Evolutionary conservation across 768 basidiomycete species (phyloP).

Genomic region (Trametes cingulata): DNA sequence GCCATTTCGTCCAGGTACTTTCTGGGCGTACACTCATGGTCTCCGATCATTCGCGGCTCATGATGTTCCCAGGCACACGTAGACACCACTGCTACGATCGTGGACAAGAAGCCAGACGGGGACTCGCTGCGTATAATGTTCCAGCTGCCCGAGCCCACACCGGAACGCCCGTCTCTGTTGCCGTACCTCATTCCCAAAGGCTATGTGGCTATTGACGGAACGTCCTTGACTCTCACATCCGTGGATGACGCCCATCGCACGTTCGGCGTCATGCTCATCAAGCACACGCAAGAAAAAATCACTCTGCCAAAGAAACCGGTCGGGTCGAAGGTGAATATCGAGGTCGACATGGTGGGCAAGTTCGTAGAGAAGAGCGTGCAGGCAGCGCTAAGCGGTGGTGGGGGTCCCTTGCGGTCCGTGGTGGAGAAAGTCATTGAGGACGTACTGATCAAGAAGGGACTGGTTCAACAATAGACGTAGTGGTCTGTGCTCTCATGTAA

Average conservation of each 20-base stretch:
- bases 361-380: constrained; percentile 84
- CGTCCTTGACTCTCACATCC: constrained; percentile 86
- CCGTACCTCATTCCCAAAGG: constrained; percentile 92
- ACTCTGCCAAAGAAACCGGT: constrained; percentile 72
- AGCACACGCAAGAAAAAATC: constrained; percentile 89
- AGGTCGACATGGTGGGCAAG: constrained; percentile 94
- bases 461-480: constrained; percentile 22
- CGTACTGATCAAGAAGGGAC: constrained; percentile 48
- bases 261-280: constrained; percentile 94
- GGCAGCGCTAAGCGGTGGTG: constrained; percentile 61
- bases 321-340: constrained; percentile 89
- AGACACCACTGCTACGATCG: constrained; percentile 81
- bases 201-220: constrained; percentile 91
- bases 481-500: neutral
- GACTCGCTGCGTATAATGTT: constrained; percentile 88
- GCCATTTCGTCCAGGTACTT: constrained; percentile 93
- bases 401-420: constrained; percentile 43
- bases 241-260: constrained; percentile 62
- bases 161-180: constrained; percentile 61
- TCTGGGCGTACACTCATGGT: neutral
- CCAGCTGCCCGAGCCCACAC: constrained; percentile 63
- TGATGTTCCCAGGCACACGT: constrained; percentile 75
- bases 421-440: constrained; percentile 63
- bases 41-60: neutral
- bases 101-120: constrained; percentile 69